Evolutionary conservation across 2,329 filamentous ascomycete species (phyloP), one percentile per base, ranked within the genome.

Genomic region (Neonectria punicea): DNA sequence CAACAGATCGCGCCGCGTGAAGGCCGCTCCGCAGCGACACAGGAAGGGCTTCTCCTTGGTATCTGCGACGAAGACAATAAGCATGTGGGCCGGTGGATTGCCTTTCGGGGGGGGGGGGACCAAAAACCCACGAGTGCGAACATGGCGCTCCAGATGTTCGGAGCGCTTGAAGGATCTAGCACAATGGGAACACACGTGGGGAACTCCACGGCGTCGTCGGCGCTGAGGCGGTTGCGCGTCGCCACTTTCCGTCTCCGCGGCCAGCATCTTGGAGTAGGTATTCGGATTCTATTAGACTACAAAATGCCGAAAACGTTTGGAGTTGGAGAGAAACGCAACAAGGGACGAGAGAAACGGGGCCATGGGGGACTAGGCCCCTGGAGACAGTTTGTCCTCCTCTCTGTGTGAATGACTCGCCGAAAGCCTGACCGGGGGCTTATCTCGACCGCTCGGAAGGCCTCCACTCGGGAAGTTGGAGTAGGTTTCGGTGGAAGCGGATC

Each of bases 1-100:
- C 67, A 84, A 71, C 14, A 84, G 73, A 69, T 84, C 82, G 20
- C 82, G 78, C 20, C 82, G 77, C 10, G 82, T 79, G 67, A 83
- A 84, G 2, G 82, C 80, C 11, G 80, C 79, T 58, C 81, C 80
- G 69, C 82, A 84, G 44, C 73, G 76, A 61, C 82, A 84, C 20
- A 82, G 65, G 65, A 82, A 84, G 1, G 82, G 82, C 67, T 84
- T 84, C 72, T 84, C 82, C 55, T 84, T 84, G 59, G 82, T 84
- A 69, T 84, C 82, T 84, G 74, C 28, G 28, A 25, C 30, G 18
- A 14, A 2, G 25, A 18, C 8, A 20, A 39, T 53, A 9, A 41
- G 49, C 28, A 51, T 20, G 39, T 58, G 18, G 22, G 36, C 11
- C 34, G 14, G 18, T 14, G 47, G 30, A 34, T 20, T 20, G 28